Evolutionary conservation across 2,329 filamentous ascomycete genomes (phyloP).

Genomic region (Emmonsiellopsis sp.): DNA sequence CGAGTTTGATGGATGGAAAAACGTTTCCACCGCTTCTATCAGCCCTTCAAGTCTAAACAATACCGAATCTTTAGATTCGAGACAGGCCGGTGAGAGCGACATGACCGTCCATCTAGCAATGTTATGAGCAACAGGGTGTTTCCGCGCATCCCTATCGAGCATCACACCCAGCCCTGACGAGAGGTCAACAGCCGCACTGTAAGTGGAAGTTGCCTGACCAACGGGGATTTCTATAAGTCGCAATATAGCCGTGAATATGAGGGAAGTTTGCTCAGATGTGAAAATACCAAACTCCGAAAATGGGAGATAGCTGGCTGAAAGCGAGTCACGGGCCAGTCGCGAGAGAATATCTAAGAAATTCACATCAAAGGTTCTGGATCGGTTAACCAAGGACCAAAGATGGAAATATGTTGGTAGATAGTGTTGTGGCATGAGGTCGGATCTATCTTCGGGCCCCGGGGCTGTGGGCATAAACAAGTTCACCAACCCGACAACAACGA

Average conservation of each 20-base stretch:
- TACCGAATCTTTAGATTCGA: conserved; percentile 68
- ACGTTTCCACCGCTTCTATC: conserved; percentile 92
- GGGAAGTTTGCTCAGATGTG: conserved; percentile 79
- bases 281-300: conserved; percentile 87
- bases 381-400: conserved; percentile 84
- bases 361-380: conserved; percentile 78
- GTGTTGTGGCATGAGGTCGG: conserved; percentile 73
- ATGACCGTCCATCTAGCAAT: conserved; percentile 89
- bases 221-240: conserved; percentile 91
- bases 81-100: conserved; percentile 76
- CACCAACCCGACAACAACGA: conserved; percentile 79
- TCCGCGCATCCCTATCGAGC: conserved; percentile 85
- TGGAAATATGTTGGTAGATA: conserved; percentile 94
- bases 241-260: conserved; percentile 86
- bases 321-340: conserved; percentile 71
- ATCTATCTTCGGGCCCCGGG: conserved; percentile 55
- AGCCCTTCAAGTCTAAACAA: conserved; percentile 79
- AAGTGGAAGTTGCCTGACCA: conserved; percentile 88
- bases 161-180: conserved; percentile 74
- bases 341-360: conserved; percentile 87
- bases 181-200: conserved; percentile 69
- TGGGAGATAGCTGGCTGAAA: conserved; percentile 63
- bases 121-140: conserved; percentile 84
- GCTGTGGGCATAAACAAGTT: conserved; percentile 82
- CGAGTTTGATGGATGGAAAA: conserved; percentile 96